Base-by-base conservation (phyloP, 1,284 basidiomycete species). In the Mycena citricolor region DNA sequence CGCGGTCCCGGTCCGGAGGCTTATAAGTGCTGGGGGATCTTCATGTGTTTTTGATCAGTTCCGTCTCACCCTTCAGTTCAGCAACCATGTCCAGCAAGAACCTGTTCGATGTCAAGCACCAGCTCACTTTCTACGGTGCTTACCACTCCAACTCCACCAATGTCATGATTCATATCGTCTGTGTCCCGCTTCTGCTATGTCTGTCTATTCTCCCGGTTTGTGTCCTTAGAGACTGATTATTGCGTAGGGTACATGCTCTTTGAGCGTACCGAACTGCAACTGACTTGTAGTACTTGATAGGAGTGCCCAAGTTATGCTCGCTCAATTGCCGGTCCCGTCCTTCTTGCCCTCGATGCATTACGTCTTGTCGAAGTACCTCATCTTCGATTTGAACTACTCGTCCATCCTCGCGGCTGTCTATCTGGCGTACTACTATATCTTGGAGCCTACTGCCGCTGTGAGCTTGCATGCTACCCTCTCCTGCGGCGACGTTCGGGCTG, bases 41-140 rank as follows among this genome's bases (percentile, higher is more conserved):
- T n/a, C n/a, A n/a, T n/a, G n/a, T n/a, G n/a, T n/a, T n/a, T n/a
- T n/a, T n/a, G n/a, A n/a, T n/a, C n/a, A n/a, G n/a, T n/a, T n/a
- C n/a, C n/a, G n/a, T n/a, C n/a, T n/a, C n/a, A n/a, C n/a, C n/a
- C n/a, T n/a, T n/a, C n/a, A n/a, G n/a, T n/a, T n/a, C n/a, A n/a
- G 37, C 59, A 62, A 62, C 53, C 58, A 79, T 78, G 72, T 51
- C 67, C 44, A 47, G 63, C 52, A 54, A 66, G 26, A 55, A 63
- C 44, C 52, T 81, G 42, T 68, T 84, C 55, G 69, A 82, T 55
- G 69, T 85, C 44, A 68, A 54, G 16, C 43, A 43, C 5, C 47
- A 94, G 89, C 74, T 94, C 58, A 73, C 83, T 22, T 93, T 93
- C 73, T 94, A 94, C 64, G 88, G 88, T 17, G 85, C 90, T 39